These are phyloP conservation scores for Sarocladium oryzae DNA, from an alignment of 2,329 filamentous ascomycete genomes.

Conservation along the genomic window DNA sequence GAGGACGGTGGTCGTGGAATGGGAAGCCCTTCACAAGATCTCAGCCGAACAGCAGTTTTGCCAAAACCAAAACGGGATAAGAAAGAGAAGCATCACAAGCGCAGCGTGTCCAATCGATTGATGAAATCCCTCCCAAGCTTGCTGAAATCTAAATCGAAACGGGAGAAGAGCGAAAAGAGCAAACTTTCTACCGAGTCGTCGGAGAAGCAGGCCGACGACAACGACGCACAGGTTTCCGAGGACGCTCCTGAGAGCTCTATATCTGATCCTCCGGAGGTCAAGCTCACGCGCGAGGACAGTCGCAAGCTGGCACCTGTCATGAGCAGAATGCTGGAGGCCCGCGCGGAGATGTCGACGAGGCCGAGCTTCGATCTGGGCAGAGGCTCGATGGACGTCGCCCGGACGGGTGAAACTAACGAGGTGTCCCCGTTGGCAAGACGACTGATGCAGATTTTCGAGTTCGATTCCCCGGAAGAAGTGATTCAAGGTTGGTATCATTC, in stretches of 20 bases:
- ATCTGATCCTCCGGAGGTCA: constrained; percentile 14
- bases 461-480: constrained; percentile 75
- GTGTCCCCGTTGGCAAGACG: constrained; percentile 60
- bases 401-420: constrained; percentile 28
- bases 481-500: constrained; percentile 56
- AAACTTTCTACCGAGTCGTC: constrained; percentile 27
- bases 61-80: constrained; percentile 25
- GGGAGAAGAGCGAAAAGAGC: constrained; percentile 35
- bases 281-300: constrained; percentile 26
- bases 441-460: constrained; percentile 79
- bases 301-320: constrained; percentile 65
- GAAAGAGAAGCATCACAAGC: constrained; percentile 36
- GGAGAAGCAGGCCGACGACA: constrained; percentile 20
- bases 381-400: constrained; percentile 32
- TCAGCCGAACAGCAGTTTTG: constrained; percentile 38
- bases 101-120: constrained; percentile 59
- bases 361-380: constrained; percentile 51
- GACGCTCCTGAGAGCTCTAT: constrained; percentile 17
- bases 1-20: constrained; percentile 22
- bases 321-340: constrained; percentile 70
- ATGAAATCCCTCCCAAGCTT: constrained; percentile 60
- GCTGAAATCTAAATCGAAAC: constrained; percentile 36
- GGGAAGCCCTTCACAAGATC: constrained; percentile 36
- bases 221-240: constrained; percentile 21
- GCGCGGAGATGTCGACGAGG: constrained; percentile 54